A percentile compares a stretch with the other conserved stretches of the same genome.
Conservation (phyloP, 129 eudicot genomes). For the Artemisia annua region DNA sequence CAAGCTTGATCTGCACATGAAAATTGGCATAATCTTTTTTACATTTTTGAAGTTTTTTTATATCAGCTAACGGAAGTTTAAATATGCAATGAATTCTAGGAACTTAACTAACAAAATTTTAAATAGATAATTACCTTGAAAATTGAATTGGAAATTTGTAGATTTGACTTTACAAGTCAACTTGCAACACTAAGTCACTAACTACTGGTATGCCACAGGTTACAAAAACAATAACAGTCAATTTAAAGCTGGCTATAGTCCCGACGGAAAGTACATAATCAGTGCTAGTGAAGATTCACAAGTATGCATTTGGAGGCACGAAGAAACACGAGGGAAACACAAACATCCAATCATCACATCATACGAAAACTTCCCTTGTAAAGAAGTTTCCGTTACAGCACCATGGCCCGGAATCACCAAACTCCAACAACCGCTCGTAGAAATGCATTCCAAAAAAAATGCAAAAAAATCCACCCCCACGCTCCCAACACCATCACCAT, state of each 20-base stretch:
- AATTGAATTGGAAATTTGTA: no score
- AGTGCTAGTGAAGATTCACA: slow-evolving; percentile 91
- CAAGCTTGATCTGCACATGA: neutral
- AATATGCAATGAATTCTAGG: no score
- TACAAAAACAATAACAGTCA: slow-evolving; percentile 78
- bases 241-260: slow-evolving; percentile 63
- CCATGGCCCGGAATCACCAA: slow-evolving; percentile 68
- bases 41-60: neutral
- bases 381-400: slow-evolving; percentile 73
- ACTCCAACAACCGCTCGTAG: slow-evolving; percentile 56
- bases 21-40: neutral
- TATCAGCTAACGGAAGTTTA: neutral
- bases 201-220: slow-evolving; percentile 46
- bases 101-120: no score
- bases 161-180: no score
- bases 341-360: slow-evolving; percentile 34
- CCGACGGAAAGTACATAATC: slow-evolving; percentile 63
- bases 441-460: slow-evolving; percentile 58
- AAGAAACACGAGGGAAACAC: slow-evolving; percentile 47
- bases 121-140: no score
- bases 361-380: slow-evolving; percentile 71
- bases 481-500: slow-evolving; percentile 29
- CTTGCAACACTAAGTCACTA: neutral
- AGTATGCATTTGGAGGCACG: slow-evolving; percentile 81
- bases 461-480: slow-evolving; percentile 40